A percentile compares a stretch with the other conserved stretches of the same genome.
These are phyloP conservation scores for Mycocentrospora acerina DNA, from an alignment of 2,329 filamentous ascomycete genomes.

Conservation along the genomic window DNA sequence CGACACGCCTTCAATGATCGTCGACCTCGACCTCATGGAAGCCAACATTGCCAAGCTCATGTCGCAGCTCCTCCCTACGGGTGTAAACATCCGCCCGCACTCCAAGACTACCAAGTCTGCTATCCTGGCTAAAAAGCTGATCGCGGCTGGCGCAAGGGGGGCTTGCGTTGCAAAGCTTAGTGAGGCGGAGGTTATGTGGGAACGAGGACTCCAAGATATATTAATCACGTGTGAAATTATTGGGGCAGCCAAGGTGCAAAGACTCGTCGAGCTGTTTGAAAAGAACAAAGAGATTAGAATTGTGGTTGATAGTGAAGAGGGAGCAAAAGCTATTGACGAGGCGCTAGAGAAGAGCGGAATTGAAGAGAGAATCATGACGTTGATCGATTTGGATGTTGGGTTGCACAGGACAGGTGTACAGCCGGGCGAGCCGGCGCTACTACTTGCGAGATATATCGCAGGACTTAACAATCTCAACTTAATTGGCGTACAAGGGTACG, in stretches of 20 bases:
- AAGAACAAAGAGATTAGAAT: constrained; percentile 45
- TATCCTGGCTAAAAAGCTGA: constrained; percentile 48
- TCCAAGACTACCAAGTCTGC: constrained; percentile 57
- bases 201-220: constrained; percentile 51
- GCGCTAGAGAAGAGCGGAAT: constrained; percentile 43
- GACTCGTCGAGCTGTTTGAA: constrained; percentile 50
- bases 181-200: constrained; percentile 44
- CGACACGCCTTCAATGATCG: constrained; percentile 60
- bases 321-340: constrained; percentile 49
- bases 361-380: constrained; percentile 42
- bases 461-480: constrained; percentile 44
- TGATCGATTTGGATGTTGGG: constrained; percentile 55
- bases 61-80: constrained; percentile 48
- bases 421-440: constrained; percentile 44
- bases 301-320: constrained; percentile 52
- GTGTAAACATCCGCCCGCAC: constrained; percentile 52
- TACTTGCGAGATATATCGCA: constrained; percentile 45
- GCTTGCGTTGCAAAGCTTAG: constrained; percentile 56
- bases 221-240: constrained; percentile 56
- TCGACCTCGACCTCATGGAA: constrained; percentile 56
- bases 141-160: constrained; percentile 51
- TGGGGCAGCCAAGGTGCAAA: constrained; percentile 48
- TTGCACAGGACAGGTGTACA: constrained; percentile 53
- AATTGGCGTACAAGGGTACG: constrained; percentile 56
- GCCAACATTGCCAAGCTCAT: constrained; percentile 53